Evolutionary conservation across 1,139 yeast genomes (phyloP).

Genomic region (Kazachstania sp.): DNA sequence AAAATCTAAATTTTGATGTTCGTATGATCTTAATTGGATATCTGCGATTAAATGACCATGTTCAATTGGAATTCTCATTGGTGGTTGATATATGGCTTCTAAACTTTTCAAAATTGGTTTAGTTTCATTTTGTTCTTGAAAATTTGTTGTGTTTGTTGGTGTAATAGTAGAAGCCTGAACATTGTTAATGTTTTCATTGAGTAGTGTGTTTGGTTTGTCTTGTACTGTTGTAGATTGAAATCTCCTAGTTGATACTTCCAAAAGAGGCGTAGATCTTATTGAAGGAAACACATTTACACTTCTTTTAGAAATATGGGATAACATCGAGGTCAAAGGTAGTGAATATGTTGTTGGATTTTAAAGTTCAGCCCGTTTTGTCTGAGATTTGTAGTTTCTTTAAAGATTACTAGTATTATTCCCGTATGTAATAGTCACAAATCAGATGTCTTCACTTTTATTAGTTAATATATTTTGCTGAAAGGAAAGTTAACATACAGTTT

Average conservation of each 20-base stretch:
- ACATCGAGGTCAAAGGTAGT: neutral
- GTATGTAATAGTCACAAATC: too few species aligned
- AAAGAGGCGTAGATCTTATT: neutral
- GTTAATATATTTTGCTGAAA: too few species aligned
- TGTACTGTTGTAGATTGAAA: neutral
- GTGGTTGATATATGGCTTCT: constrained; percentile 73
- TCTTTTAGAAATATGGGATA: neutral
- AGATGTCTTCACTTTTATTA: too few species aligned
- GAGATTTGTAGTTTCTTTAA: too few species aligned
- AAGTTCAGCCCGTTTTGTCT: too few species aligned
- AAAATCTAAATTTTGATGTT: constrained; percentile 59
- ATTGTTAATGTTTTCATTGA: neutral
- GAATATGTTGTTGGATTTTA: too few species aligned
- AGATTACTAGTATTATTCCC: too few species aligned
- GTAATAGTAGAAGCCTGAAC: too few species aligned
- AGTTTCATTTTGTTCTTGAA: neutral
- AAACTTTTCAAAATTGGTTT: constrained; percentile 61
- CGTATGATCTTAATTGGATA: constrained; percentile 64
- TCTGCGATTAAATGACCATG: constrained; percentile 70
- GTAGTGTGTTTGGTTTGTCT: neutral
- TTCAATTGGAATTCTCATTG: constrained; percentile 57
- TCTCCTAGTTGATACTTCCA: neutral
- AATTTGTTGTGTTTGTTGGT: neutral
- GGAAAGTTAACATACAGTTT: too few species aligned
- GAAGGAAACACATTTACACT: neutral